Conservation (phyloP, 2,329 filamentous ascomycete species). For the Daldinia sp. region DNA sequence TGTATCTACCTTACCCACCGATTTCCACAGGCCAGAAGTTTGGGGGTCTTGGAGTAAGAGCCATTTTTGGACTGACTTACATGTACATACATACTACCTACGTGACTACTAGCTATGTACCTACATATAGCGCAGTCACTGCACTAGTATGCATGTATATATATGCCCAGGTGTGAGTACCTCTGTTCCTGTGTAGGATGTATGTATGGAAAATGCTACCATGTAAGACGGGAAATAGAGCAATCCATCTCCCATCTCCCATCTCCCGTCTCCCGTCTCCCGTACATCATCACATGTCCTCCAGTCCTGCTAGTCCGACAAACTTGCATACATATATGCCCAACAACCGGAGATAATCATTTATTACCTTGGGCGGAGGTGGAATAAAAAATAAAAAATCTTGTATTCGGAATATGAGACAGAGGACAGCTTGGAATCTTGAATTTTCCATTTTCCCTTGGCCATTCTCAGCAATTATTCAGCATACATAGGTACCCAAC, state of each 20-base stretch:
- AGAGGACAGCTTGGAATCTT: background rate
- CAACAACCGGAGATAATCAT: background rate
- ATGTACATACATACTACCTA: background rate
- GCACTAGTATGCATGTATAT: background rate
- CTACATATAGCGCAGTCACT: background rate
- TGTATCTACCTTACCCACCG: constrained; percentile 32
- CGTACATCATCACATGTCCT: constrained; percentile 2
- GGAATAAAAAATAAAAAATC: background rate
- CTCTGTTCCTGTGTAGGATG: no score
- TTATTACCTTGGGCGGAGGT: no score
- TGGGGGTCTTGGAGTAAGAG: constrained; percentile 22
- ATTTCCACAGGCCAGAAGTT: constrained; percentile 1
- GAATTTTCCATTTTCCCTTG: background rate
- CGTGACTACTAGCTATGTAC: background rate
- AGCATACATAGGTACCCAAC: background rate
- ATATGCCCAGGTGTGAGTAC: no score
- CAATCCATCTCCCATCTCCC: background rate
- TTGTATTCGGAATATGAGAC: background rate
- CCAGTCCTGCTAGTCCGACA: background rate
- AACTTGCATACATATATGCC: background rate
- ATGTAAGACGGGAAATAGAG: background rate
- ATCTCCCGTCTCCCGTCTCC: no score
- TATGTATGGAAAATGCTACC: background rate
- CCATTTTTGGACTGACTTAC: constrained; percentile 30
- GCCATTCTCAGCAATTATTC: constrained; percentile 1